Conservation (phyloP, 2,329 filamentous ascomycete genomes). For the Claviceps purpurea region DNA sequence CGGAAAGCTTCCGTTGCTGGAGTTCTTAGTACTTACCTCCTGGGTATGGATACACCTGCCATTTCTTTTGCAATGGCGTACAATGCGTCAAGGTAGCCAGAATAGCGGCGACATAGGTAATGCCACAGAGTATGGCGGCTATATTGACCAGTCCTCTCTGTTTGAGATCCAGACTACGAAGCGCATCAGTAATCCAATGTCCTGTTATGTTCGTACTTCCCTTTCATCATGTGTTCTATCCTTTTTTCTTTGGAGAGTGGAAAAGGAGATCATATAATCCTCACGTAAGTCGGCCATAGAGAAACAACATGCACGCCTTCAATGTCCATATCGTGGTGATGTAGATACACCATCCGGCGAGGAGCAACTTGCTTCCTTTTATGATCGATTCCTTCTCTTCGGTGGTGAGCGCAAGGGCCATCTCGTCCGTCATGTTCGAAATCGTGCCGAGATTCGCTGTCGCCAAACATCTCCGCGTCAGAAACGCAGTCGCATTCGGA, state of each 20-base stretch:
- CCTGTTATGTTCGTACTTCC: not conserved
- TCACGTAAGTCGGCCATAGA: slow-evolving; percentile 29
- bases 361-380: slow-evolving; percentile 21
- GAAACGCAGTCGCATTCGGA: not conserved
- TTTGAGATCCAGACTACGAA: slow-evolving; percentile 16
- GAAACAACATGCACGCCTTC: slow-evolving; percentile 29
- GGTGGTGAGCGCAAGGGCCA: slow-evolving; percentile 17
- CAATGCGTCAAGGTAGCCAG: slow-evolving; percentile 20
- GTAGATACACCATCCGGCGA: slow-evolving; percentile 27
- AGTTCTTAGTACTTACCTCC: slow-evolving; percentile 21
- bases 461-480: not conserved
- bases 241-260: not conserved
- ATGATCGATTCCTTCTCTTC: slow-evolving; percentile 16
- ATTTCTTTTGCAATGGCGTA: slow-evolving; percentile 22
- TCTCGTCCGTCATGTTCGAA: slow-evolving; percentile 20
- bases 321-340: slow-evolving; percentile 28
- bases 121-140: slow-evolving; percentile 16
- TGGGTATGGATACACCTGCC: slow-evolving; percentile 27
- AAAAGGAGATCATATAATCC: slow-evolving; percentile 1
- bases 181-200: not conserved
- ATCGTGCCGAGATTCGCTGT: slow-evolving; percentile 25
- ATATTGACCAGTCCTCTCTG: slow-evolving; percentile 17
- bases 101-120: slow-evolving; percentile 21
- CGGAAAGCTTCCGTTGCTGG: no score
- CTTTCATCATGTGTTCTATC: not conserved